Evolutionary conservation across 2,329 filamentous ascomycete species (phyloP).

Genomic region (Alternaria ventricosa): DNA sequence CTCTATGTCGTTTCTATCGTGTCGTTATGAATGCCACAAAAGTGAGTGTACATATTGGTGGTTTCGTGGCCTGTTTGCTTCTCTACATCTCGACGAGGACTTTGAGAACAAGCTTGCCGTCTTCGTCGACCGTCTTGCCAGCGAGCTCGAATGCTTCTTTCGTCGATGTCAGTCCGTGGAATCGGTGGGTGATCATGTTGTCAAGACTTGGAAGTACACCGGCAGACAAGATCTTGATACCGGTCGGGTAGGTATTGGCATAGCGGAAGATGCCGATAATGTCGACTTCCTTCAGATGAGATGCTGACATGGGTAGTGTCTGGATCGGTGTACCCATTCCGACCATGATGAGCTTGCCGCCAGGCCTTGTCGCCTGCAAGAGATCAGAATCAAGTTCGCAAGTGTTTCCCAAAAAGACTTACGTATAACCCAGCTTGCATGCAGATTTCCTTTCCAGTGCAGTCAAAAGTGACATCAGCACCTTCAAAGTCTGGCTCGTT

Average conservation of each 20-base stretch:
- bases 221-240: constrained; percentile 60
- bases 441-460: constrained; percentile 52
- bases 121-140: constrained; percentile 58
- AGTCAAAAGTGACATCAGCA: constrained; percentile 51
- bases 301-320: constrained; percentile 60
- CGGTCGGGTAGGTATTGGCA: constrained; percentile 61
- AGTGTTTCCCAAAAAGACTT: constrained; percentile 17
- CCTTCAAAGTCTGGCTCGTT: constrained; percentile 49
- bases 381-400: constrained; percentile 17
- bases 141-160: constrained; percentile 61
- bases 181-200: constrained; percentile 61
- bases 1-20: constrained; percentile 16
- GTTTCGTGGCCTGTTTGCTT: not conserved
- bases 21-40: constrained; percentile 3
- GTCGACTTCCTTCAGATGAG: constrained; percentile 63
- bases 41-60: constrained; percentile 8
- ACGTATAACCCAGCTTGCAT: constrained; percentile 53
- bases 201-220: constrained; percentile 58
- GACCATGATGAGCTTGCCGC: constrained; percentile 61
- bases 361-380: constrained; percentile 52
- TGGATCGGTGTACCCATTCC: constrained; percentile 64
- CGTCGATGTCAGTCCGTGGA: constrained; percentile 55
- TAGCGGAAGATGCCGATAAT: constrained; percentile 65
- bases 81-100: constrained; percentile 49
- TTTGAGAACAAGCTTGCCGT: constrained; percentile 61